Percentiles rank a stretch among this genome's conserved stretches.
These are phyloP conservation scores for Pichia nanzhaoensis DNA, from an alignment of 805 yeast species.

Conservation along the genomic window DNA sequence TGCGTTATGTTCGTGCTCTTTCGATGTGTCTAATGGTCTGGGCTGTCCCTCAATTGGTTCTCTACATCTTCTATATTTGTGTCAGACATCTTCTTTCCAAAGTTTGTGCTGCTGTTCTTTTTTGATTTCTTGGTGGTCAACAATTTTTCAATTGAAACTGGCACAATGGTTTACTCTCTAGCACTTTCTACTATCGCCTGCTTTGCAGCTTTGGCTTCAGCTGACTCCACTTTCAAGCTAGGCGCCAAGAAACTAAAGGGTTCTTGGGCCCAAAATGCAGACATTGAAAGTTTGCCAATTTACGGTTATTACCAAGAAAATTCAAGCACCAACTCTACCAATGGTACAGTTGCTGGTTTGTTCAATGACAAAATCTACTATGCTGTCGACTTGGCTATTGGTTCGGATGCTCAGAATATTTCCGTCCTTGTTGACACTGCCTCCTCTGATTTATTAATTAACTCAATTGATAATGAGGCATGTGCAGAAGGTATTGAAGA, in stretches of 20 bases:
- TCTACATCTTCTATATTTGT: too few relatives aligned
- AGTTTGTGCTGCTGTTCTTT: too few relatives aligned
- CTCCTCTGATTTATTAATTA: conserved; percentile 60
- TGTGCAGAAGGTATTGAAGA: neutral
- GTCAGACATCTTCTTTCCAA: too few relatives aligned
- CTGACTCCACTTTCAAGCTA: conserved; percentile 7
- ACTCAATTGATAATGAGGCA: conserved; percentile 16
- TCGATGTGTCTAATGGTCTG: too few relatives aligned
- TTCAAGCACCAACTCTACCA: neutral
- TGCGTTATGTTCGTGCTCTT: too few relatives aligned
- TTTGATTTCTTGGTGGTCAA: too few relatives aligned
- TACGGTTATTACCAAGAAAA: conserved; percentile 5
- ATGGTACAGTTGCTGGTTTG: conserved; percentile 9
- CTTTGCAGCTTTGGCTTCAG: conserved; percentile 2
- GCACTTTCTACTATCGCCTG: conserved; percentile 1
- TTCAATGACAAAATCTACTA: conserved; percentile 32
- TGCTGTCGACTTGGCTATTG: conserved; percentile 38
- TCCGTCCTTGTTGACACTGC: conserved; percentile 58
- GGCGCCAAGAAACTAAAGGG: conserved; percentile 11
- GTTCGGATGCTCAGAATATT: conserved; percentile 46
- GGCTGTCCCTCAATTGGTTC: too few relatives aligned
- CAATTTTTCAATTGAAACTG: too few relatives aligned
- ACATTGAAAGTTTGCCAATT: conserved; percentile 7
- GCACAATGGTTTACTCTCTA: neutral
- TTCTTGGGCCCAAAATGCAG: conserved; percentile 11